phyloP scores from a whole-genome alignment of 2,329 filamentous ascomycete species.

The Fusarium sp. region DNA sequence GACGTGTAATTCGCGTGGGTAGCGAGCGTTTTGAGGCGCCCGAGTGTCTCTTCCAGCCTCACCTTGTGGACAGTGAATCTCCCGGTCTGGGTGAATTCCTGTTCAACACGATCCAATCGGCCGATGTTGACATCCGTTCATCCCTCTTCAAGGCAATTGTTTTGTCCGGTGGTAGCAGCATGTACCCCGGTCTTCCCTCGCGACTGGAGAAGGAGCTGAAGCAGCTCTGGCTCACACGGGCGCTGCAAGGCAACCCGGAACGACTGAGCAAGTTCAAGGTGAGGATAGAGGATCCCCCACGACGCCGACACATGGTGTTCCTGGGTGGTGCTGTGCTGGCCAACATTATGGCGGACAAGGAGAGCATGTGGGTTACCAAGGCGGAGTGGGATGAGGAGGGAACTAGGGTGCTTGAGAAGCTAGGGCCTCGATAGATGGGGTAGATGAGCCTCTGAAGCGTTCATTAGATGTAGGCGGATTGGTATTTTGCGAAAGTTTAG shows the following conservation, averaged over 20 bases:
- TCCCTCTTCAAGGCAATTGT: conserved; percentile 98
- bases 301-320: conserved; percentile 99
- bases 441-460: conserved; percentile 17
- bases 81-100: conserved; percentile 96
- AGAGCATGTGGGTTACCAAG: conserved; percentile 99
- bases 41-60: conserved; percentile 98
- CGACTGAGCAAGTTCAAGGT: conserved; percentile 99
- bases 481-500: conserved; percentile 40
- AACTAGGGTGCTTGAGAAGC: conserved; percentile 84
- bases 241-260: conserved; percentile 91
- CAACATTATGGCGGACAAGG: conserved; percentile 99
- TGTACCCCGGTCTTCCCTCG: conserved; percentile 97
- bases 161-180: conserved; percentile 95
- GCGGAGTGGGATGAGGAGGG: conserved; percentile 97
- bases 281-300: conserved; percentile 95
- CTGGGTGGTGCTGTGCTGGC: conserved; percentile 94
- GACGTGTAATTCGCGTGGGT: conserved; percentile 93
- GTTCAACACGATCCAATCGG: conserved; percentile 98
- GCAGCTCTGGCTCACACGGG: conserved; percentile 95
- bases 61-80: conserved; percentile 97
- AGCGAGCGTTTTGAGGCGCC: conserved; percentile 98
- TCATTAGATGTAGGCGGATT: conserved; percentile 26
- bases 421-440: conserved; percentile 80
- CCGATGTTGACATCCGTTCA: conserved; percentile 93
- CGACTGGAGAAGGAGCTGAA: conserved; percentile 98